A percentile compares a stretch with the other conserved stretches of the same genome.
Evolutionary conservation across 73 alveolate genomes (phyloP).

Genomic region (Paramecium bursaria): DNA sequence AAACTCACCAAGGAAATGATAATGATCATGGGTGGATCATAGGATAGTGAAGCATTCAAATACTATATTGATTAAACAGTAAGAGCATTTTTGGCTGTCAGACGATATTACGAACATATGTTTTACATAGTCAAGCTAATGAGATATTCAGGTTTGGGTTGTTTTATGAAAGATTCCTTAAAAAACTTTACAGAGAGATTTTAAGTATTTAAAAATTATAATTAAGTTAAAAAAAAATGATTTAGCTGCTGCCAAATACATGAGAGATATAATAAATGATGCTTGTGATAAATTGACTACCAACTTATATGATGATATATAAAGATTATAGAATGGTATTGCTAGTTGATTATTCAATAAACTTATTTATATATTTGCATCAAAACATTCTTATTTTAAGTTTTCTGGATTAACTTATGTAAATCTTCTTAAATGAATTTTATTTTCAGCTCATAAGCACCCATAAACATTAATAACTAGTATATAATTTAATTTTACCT

Average conservation of each 20-base stretch:
- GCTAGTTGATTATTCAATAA: conserved; percentile 48
- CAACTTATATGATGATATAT: conserved; percentile 89
- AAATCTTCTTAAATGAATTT: no score
- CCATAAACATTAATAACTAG: no score
- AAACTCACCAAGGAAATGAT: conserved; percentile 93
- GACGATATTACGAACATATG: conserved; percentile 84
- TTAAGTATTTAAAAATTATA: background rate
- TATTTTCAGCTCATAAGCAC: no score
- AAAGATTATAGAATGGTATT: conserved; percentile 82
- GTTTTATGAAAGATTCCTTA: conserved; percentile 82
- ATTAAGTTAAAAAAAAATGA: conserved; percentile 82
- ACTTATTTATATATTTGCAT: background rate
- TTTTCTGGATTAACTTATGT: no score
- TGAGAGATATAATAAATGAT: conserved; percentile 85
- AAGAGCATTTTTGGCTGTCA: conserved; percentile 82
- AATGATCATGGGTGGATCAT: conserved; percentile 74
- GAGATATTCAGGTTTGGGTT: conserved; percentile 81
- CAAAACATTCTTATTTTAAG: no score
- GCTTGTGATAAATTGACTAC: conserved; percentile 96
- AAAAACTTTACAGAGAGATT: conserved; percentile 83
- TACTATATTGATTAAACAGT: conserved; percentile 84
- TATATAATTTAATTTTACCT: no score
- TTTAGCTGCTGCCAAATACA: conserved; percentile 92
- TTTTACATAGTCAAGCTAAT: conserved; percentile 79
- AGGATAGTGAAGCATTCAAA: conserved; percentile 83